phyloP scores from a whole-genome alignment of 805 yeast genomes.

The Nakazawaea laoshanensis region DNA sequence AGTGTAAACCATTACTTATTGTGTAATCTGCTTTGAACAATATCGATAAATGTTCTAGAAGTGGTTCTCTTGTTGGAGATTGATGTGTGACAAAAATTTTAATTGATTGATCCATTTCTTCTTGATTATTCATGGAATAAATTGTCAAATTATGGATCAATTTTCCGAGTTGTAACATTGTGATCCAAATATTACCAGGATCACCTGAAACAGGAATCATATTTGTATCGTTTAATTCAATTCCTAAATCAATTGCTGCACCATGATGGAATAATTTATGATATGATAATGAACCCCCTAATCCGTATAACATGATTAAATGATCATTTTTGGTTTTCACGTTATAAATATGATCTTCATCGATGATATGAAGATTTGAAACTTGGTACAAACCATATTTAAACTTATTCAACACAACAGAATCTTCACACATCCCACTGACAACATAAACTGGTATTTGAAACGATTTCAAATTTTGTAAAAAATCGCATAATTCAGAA shows the following conservation, averaged over 20 bases:
- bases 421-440: slow-evolving; percentile 73
- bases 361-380: slow-evolving; percentile 53
- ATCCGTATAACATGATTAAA: slow-evolving; percentile 50
- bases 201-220: slow-evolving; percentile 48
- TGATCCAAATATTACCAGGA: slow-evolving; percentile 69
- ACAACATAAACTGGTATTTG: slow-evolving; percentile 66
- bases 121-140: slow-evolving; percentile 24
- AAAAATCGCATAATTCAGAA: slow-evolving; percentile 43
- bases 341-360: slow-evolving; percentile 42
- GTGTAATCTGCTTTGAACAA: slow-evolving; percentile 65
- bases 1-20: slow-evolving; percentile 64
- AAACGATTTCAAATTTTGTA: slow-evolving; percentile 32
- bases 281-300: slow-evolving; percentile 64
- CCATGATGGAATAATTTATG: slow-evolving; percentile 66
- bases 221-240: slow-evolving; percentile 20
- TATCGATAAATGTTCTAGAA: slow-evolving; percentile 60
- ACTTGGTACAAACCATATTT: slow-evolving; percentile 42
- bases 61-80: slow-evolving; percentile 62
- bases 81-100: slow-evolving; percentile 61
- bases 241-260: slow-evolving; percentile 26
- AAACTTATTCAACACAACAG: slow-evolving; percentile 55
- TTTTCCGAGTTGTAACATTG: slow-evolving; percentile 63
- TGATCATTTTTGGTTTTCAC: slow-evolving; percentile 32
- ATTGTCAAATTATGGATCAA: slow-evolving; percentile 38
- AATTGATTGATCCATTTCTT: slow-evolving; percentile 30